Evolutionary conservation across 306 rosid genomes (phyloP).

Genomic region (Sicyos baderoa): DNA sequence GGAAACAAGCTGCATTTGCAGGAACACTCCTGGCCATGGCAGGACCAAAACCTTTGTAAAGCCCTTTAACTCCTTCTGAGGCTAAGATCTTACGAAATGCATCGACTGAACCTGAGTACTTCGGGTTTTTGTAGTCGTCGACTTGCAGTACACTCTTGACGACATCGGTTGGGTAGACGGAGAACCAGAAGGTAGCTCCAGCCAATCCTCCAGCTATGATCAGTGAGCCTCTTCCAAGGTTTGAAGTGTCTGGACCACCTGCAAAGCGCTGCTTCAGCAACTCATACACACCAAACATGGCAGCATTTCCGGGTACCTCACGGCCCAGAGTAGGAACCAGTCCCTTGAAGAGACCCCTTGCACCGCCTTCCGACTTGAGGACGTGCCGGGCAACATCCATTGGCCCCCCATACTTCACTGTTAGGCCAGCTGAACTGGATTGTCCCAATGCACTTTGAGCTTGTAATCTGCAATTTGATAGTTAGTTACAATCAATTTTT

Average conservation of each 20-base stretch:
- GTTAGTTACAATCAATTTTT: slow-evolving; percentile 1
- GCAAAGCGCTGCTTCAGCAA: slow-evolving; percentile 59
- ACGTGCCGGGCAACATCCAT: slow-evolving; percentile 85
- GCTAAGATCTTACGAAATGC: slow-evolving; percentile 68
- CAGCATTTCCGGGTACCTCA: slow-evolving; percentile 90
- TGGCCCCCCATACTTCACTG: slow-evolving; percentile 83
- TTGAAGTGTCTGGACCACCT: slow-evolving; percentile 72
- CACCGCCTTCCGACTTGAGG: slow-evolving; percentile 79
- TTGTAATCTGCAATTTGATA: slow-evolving; percentile 52
- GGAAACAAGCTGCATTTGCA: slow-evolving; percentile 94
- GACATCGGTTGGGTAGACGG: slow-evolving; percentile 85
- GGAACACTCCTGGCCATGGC: slow-evolving; percentile 89
- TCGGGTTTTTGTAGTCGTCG: slow-evolving; percentile 78
- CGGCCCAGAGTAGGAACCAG: slow-evolving; percentile 83
- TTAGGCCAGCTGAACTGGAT: slow-evolving; percentile 41
- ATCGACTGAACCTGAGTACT: slow-evolving; percentile 65
- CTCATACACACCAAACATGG: slow-evolving; percentile 90
- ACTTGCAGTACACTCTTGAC: slow-evolving; percentile 85
- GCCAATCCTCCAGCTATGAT: slow-evolving; percentile 83
- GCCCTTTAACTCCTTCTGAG: slow-evolving; percentile 67
- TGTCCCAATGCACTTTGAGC: slow-evolving; percentile 78
- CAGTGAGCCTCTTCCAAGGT: slow-evolving; percentile 74
- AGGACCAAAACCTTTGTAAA: slow-evolving; percentile 92
- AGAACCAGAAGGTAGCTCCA: slow-evolving; percentile 71
- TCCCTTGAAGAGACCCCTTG: slow-evolving; percentile 78